Conservation (phyloP, 495 filamentous ascomycete species). For the Cenococcum geophilum region DNA sequence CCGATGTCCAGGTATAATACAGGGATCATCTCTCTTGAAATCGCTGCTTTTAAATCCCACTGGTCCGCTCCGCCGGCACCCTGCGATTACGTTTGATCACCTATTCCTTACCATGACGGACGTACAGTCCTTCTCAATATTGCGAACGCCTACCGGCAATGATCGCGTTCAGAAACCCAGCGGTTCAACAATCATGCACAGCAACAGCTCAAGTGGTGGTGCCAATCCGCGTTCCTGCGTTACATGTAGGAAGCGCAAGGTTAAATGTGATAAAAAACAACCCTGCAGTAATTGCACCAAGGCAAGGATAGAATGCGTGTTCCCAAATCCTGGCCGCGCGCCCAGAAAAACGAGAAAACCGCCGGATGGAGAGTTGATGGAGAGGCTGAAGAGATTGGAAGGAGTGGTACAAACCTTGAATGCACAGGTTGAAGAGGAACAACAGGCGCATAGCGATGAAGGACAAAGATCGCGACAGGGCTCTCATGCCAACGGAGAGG, state of each 20-base stretch:
- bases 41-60: too few species aligned
- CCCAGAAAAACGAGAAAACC: slow-evolving; percentile 63
- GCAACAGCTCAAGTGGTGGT: slow-evolving; percentile 10
- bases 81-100: too few species aligned
- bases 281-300: slow-evolving; percentile 82
- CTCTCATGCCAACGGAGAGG: neutral
- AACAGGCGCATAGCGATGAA: slow-evolving; percentile 13
- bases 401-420: slow-evolving; percentile 69
- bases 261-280: slow-evolving; percentile 76
- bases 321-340: slow-evolving; percentile 75
- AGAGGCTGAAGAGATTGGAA: slow-evolving; percentile 70
- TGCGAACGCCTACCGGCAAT: slow-evolving; percentile 10
- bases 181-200: neutral
- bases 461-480: neutral
- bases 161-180: slow-evolving; percentile 19
- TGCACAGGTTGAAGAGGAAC: slow-evolving; percentile 40
- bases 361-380: slow-evolving; percentile 70
- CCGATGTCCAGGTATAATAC: too few species aligned
- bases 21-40: too few species aligned
- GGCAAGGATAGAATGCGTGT: slow-evolving; percentile 73
- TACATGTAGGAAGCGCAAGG: slow-evolving; percentile 77
- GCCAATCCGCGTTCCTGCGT: slow-evolving; percentile 63
- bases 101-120: neutral
- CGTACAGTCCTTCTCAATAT: slow-evolving; percentile 11
- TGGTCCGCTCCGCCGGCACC: too few species aligned